Evolutionary conservation across 768 basidiomycete genomes (phyloP), one percentile per base, ranked within the genome.

Genomic region (Trametes maxima): DNA sequence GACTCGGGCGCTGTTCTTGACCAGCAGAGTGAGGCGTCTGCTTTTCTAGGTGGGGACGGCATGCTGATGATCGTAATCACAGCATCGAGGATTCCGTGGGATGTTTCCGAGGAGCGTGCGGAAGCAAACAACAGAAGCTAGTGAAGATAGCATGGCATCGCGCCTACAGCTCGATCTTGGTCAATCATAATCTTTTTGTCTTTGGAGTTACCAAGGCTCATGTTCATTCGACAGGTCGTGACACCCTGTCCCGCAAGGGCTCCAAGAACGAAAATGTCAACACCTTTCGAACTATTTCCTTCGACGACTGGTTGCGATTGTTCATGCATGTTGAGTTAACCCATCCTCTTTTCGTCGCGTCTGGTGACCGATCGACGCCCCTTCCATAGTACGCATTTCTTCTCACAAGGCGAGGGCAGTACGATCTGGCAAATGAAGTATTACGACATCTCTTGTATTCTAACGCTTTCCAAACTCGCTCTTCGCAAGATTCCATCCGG

Each of bases 281-380:
- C 51, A 78, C 84, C 0, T 98, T 95, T 73, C 87, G 95, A 12
- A 91, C 92, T 0, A 79, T 96, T 37, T 80, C 80, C 3, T 93
- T 94, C 66, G 89, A 90, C 57, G 86, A 90, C 54, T 99, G 96
- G 96, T 71, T 96, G 49, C 79, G 80, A 16, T 68, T 98, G 42
- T 87, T 94, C 70, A 85, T 97, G 78, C 90, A 95, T 80, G 96
- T 94, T 55, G 53, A 50, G 79, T 70, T 33, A 8, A 33, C 28
- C 36, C 35, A 14, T 42, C 5, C 44, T 36, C 19, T 40, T 8
- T 28, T 35, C 25, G 17, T 36, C 28, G 24, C n/a, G 5, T 19
- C 3, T 42, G 5, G 1, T 2, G 35, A 12, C 37, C 2, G 35
- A 35, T 14, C 14, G 10, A 2, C n/a, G 3, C 12, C 11, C 6